Evolutionary conservation across 2,329 filamentous ascomycete genomes (phyloP), one percentile per base, ranked within the genome.

Genomic region (Sodiomyces alkalinus): DNA sequence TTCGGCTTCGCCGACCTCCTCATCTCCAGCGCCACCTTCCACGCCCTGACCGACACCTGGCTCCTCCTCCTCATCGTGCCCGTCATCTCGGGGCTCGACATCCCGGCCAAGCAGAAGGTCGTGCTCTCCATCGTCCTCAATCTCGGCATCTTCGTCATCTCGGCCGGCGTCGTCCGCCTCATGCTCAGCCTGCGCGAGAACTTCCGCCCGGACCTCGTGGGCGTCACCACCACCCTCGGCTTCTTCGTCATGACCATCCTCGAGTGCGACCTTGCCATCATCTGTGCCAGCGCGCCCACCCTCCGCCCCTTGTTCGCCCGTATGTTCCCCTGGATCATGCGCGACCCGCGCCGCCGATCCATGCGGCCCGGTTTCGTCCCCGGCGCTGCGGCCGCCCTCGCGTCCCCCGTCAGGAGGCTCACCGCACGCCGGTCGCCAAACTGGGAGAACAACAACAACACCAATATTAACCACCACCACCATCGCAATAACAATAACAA

Each of bases 31-130:
- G 55, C 59, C 1, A 49, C 44, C 2, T 49, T 65, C 26, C 61
- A 63, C 35, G 59, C 62, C n/a, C 46, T 46, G 3, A 51, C 62
- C 16, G 64, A 66, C 36, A 32, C 54, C 19, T 50, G 51, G 38
- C 49, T 68, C 7, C 48, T 65, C 27, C 28, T 44, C 3, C 40
- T 66, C 4, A 52, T 63, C 0, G 38, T 65, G 8, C 54, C 56
- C 4, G 51, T 50, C 23, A 33, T 64, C 4, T 35, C 47, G 3
- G 39, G 49, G 3, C 46, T 64, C 8, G 45, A 52, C 7, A 34
- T 61, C 8, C 48, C 48, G 10, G 42, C 43, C n/a, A 50, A 53
- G 22, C 58, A 60, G 37, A 65, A 60, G 42, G 22, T 55, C 2
- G 53, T 53, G 19, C 48, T 64, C 3, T 44, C 45, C 2, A 24